These are phyloP conservation scores for Penicillium macrosclerotiorum DNA, from an alignment of 495 filamentous ascomycete species.

Conservation along the genomic window DNA sequence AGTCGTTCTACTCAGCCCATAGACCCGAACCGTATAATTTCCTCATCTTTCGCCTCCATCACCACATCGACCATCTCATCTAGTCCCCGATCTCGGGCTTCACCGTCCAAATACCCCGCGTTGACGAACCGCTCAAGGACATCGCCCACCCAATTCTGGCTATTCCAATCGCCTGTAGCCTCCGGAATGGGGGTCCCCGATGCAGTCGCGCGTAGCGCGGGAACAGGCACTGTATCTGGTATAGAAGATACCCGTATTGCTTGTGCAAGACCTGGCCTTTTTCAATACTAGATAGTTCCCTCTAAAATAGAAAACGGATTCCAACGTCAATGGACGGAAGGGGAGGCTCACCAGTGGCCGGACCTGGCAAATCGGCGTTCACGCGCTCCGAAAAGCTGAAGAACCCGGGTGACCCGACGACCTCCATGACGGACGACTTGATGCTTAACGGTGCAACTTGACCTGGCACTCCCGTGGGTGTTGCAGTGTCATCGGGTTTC, in stretches of 20 bases:
- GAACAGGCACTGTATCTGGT: not conserved
- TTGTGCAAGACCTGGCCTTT: slow-evolving; percentile 17
- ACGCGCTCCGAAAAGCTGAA: slow-evolving; percentile 16
- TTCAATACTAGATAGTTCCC: not conserved
- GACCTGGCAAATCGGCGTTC: slow-evolving; percentile 11
- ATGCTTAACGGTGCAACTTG: not conserved
- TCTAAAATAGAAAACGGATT: too few relatives aligned
- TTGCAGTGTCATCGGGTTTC: not conserved
- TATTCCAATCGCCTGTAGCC: slow-evolving; percentile 23
- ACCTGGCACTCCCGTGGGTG: too few relatives aligned
- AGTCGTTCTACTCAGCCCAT: too few relatives aligned
- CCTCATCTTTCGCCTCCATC: slow-evolving; percentile 26
- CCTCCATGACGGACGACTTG: slow-evolving; percentile 19
- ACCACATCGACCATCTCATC: slow-evolving; percentile 27
- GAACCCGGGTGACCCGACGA: slow-evolving; percentile 16
- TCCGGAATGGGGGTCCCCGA: slow-evolving; percentile 9
- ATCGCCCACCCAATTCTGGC: slow-evolving; percentile 30
- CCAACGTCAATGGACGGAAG: too few relatives aligned
- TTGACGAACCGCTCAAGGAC: slow-evolving; percentile 15
- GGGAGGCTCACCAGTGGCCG: slow-evolving; percentile 8
- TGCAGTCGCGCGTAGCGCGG: not conserved
- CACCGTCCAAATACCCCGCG: slow-evolving; percentile 14
- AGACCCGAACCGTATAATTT: not conserved
- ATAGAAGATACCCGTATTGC: slow-evolving; percentile 7
- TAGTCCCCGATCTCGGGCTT: slow-evolving; percentile 7